phyloP scores from a whole-genome alignment of 2,329 filamentous ascomycete species.

The Penicillium sp. region DNA sequence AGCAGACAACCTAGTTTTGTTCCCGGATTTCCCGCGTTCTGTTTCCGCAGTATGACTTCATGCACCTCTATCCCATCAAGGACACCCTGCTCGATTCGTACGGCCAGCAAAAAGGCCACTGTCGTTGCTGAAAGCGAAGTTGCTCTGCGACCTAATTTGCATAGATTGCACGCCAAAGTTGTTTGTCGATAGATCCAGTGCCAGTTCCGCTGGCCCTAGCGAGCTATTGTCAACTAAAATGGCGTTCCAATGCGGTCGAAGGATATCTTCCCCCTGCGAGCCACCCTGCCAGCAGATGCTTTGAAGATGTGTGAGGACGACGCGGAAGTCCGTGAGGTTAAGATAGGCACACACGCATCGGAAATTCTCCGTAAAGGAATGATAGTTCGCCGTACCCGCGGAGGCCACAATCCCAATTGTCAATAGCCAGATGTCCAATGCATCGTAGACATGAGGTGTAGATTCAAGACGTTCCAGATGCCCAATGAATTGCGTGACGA shows the following conservation, averaged over 20 bases:
- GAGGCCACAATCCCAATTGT: constrained; percentile 49
- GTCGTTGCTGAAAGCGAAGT: no score
- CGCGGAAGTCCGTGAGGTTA: background rate
- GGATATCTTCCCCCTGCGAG: background rate
- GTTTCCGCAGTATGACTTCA: background rate
- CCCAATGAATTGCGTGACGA: constrained; percentile 42
- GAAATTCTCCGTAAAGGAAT: background rate
- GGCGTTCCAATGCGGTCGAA: background rate
- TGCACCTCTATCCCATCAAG: background rate
- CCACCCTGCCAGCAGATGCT: background rate
- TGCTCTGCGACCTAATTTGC: no score
- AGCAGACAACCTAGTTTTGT: background rate
- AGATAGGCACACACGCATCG: background rate
- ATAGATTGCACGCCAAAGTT: background rate
- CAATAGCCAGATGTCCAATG: constrained; percentile 52
- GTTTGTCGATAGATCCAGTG: background rate
- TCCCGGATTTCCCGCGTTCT: background rate
- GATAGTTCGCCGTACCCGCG: background rate
- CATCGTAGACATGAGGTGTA: constrained; percentile 19
- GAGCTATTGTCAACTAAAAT: background rate
- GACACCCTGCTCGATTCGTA: background rate
- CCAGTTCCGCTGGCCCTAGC: background rate
- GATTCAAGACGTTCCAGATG: constrained; percentile 37
- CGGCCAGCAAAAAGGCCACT: no score
- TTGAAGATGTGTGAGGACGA: background rate